Conservation (phyloP, 2,329 filamentous ascomycete genomes). For the Penicillium thymicola region DNA sequence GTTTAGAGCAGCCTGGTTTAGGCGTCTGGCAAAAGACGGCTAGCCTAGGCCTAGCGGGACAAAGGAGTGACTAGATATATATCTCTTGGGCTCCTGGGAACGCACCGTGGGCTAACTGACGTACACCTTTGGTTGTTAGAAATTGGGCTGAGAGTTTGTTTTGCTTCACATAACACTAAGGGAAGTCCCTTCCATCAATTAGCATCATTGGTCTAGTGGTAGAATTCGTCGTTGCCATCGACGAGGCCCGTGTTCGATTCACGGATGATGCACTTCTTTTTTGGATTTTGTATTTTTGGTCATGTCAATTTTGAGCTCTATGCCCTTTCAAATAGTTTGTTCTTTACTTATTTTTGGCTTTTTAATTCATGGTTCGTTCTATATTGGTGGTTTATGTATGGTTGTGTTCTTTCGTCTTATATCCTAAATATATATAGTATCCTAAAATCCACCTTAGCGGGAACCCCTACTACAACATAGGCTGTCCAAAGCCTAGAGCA, state of each 20-base stretch:
- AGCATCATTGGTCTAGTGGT: constrained; percentile 47
- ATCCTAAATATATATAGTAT: background rate
- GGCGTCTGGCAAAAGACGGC: too few relatives aligned
- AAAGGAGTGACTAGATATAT: too few relatives aligned
- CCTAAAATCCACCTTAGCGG: too few relatives aligned
- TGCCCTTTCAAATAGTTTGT: background rate
- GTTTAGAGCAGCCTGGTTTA: too few relatives aligned
- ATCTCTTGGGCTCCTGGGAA: too few relatives aligned
- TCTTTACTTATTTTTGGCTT: background rate
- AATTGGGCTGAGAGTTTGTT: accelerated
- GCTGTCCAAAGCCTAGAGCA: too few relatives aligned
- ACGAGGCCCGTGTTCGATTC: constrained; percentile 49
- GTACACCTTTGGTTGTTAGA: too few relatives aligned
- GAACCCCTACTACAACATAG: too few relatives aligned
- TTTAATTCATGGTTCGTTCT: background rate
- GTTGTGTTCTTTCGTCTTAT: too few relatives aligned
- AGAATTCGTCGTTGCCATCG: constrained; percentile 47
- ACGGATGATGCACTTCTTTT: constrained; percentile 36
- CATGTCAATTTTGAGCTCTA: background rate
- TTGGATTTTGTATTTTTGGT: background rate
- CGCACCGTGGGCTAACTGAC: too few relatives aligned
- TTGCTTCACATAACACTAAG: background rate
- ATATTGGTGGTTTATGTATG: background rate
- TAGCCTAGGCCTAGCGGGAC: too few relatives aligned
- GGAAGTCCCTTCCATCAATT: background rate